Evolutionary conservation across 2,329 filamentous ascomycete genomes (phyloP).

Genomic region (Cryphonectria parasitica): DNA sequence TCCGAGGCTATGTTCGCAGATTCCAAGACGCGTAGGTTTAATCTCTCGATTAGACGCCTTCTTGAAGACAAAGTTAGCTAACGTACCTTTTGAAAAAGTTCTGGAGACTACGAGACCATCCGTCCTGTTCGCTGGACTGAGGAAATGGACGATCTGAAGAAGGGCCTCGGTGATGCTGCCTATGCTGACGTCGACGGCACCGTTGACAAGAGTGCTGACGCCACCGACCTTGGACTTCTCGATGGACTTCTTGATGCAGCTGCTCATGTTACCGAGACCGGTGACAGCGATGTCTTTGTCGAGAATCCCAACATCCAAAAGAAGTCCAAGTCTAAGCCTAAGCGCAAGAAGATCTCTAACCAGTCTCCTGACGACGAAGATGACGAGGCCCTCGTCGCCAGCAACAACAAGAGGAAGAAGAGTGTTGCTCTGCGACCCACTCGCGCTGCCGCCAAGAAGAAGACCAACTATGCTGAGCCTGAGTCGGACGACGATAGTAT

Average conservation of each 20-base stretch:
- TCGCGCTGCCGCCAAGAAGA: constrained; percentile 5
- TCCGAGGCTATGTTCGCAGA: constrained; percentile 42
- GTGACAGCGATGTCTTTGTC: background rate
- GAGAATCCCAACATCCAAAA: background rate
- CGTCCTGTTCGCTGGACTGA: constrained; percentile 41
- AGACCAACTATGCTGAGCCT: background rate
- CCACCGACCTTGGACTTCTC: background rate
- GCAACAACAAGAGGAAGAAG: background rate
- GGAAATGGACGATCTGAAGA: constrained; percentile 38
- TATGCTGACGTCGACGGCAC: background rate
- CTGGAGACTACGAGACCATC: constrained; percentile 33
- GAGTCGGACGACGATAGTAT: background rate
- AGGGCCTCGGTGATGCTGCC: constrained; percentile 37
- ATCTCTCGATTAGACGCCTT: background rate
- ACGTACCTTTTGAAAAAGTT: background rate
- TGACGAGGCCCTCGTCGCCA: background rate
- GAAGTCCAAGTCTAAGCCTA: background rate
- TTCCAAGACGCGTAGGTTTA: constrained; percentile 30
- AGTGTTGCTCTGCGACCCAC: no score
- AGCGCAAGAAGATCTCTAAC: background rate
- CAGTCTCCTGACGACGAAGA: background rate
- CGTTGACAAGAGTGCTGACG: background rate
- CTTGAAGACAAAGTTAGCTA: background rate
- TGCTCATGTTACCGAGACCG: background rate
- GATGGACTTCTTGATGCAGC: background rate